Conservation (phyloP, 352 stramenopile genomes). For the Phytophthora tubulina region DNA sequence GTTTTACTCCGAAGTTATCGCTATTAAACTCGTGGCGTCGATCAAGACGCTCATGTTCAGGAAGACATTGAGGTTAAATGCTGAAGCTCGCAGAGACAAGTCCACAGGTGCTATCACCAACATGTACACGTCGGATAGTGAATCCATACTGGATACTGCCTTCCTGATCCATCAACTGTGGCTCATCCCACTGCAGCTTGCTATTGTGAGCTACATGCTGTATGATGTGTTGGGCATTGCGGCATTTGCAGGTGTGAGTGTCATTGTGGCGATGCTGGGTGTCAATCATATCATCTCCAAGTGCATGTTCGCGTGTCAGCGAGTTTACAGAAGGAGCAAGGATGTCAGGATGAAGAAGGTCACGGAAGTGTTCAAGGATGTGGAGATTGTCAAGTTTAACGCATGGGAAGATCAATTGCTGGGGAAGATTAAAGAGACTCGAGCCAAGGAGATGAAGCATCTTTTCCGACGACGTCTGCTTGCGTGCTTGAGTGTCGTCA, state of each 20-base stretch:
- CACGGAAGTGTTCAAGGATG: slow-evolving; percentile 71
- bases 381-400: slow-evolving; percentile 95
- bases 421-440: slow-evolving; percentile 54
- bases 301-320: slow-evolving; percentile 41
- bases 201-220: slow-evolving; percentile 54
- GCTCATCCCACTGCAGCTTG: slow-evolving; percentile 66
- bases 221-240: slow-evolving; percentile 53
- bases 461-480: slow-evolving; percentile 42
- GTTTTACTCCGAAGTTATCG: slow-evolving; percentile 60
- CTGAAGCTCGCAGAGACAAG: slow-evolving; percentile 48
- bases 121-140: slow-evolving; percentile 71
- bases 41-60: slow-evolving; percentile 66
- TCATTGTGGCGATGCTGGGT: slow-evolving; percentile 50
- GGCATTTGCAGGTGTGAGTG: slow-evolving; percentile 47
- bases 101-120: slow-evolving; percentile 68
- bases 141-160: slow-evolving; percentile 49
- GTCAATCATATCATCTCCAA: slow-evolving; percentile 51
- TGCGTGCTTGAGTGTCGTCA: slow-evolving; percentile 44
- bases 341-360: slow-evolving; percentile 67
- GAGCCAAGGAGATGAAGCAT: slow-evolving; percentile 47
- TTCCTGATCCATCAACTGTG: slow-evolving; percentile 71
- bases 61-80: slow-evolving; percentile 62
- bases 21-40: slow-evolving; percentile 59
- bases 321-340: slow-evolving; percentile 46
- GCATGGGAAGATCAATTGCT: slow-evolving; percentile 90